These are phyloP conservation scores for Sarocladium kiliense DNA, from an alignment of 2,329 filamentous ascomycete genomes.

Conservation along the genomic window DNA sequence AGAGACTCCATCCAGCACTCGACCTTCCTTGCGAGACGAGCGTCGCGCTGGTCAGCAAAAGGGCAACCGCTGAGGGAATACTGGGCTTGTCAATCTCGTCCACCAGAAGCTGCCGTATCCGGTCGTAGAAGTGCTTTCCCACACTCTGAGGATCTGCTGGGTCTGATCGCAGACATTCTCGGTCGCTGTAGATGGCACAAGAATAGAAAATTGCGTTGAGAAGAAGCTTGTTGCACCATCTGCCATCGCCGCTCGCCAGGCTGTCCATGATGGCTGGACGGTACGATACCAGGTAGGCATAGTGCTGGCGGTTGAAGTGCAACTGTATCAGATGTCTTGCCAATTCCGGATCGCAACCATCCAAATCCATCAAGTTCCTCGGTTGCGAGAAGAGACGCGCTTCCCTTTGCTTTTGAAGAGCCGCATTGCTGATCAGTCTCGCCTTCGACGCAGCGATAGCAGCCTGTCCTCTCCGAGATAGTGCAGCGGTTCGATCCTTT, in stretches of 20 bases:
- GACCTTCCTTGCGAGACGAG: constrained; percentile 27
- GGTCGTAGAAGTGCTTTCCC: constrained; percentile 30
- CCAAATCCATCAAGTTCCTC: constrained; percentile 25
- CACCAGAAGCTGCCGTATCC: constrained; percentile 29
- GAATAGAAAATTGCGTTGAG: constrained; percentile 36
- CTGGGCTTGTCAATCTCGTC: constrained; percentile 27
- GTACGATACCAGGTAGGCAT: constrained; percentile 31
- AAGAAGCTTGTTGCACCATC: constrained; percentile 30
- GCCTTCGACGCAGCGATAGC: constrained; percentile 25
- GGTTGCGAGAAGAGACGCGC: constrained; percentile 24
- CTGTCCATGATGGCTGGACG: constrained; percentile 34
- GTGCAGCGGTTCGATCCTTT: constrained; percentile 22
- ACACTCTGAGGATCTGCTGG: constrained; percentile 27
- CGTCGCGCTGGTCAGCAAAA: constrained; percentile 26
- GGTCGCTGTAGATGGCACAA: constrained; percentile 32
- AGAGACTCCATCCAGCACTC: constrained; percentile 30
- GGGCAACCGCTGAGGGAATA: constrained; percentile 30
- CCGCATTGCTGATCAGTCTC: constrained; percentile 29
- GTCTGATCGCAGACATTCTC: constrained; percentile 26
- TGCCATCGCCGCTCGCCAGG: constrained; percentile 26
- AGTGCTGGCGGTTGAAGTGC: constrained; percentile 32
- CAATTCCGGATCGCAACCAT: constrained; percentile 26
- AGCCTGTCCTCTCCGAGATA: constrained; percentile 21
- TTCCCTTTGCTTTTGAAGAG: constrained; percentile 26
- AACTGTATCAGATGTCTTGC: constrained; percentile 31